Conservation (phyloP, 1,284 basidiomycete species). For the Stereum hirsutum region DNA sequence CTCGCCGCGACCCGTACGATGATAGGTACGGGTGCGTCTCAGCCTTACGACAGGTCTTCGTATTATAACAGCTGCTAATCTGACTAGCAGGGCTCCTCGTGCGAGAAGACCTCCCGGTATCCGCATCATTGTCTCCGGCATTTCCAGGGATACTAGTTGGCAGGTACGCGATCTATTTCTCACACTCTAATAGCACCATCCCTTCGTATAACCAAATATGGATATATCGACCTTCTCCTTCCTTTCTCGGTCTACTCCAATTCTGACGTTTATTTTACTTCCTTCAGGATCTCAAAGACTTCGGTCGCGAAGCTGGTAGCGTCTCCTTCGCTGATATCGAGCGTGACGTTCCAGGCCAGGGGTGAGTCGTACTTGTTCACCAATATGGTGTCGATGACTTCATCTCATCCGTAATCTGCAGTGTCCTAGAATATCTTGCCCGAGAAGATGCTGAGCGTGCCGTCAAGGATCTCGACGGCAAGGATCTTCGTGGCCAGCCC, state of each 20-base stretch:
- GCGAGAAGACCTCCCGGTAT: slow-evolving; percentile 73
- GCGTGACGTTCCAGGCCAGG: slow-evolving; percentile 73
- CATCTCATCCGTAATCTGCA: slow-evolving; percentile 21
- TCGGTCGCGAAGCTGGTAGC: slow-evolving; percentile 84
- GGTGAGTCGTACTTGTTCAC: slow-evolving; percentile 41
- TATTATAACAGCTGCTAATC: slow-evolving; percentile 12
- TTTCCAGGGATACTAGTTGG: slow-evolving; percentile 92
- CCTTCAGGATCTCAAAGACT: slow-evolving; percentile 89
- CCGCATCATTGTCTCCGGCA: slow-evolving; percentile 76
- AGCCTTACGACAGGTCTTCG: slow-evolving; percentile 18
- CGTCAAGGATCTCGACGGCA: slow-evolving; percentile 77
- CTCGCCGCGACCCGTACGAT: slow-evolving; percentile 72
- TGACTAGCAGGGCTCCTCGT: slow-evolving; percentile 35
- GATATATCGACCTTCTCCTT: too few species aligned
- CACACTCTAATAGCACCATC: too few species aligned
- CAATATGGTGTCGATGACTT: slow-evolving; percentile 1
- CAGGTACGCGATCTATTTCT: slow-evolving; percentile 60
- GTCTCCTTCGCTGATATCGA: slow-evolving; percentile 93
- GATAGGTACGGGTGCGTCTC: slow-evolving; percentile 23
- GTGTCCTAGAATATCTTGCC: slow-evolving; percentile 83
- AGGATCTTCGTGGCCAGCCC: slow-evolving; percentile 71
- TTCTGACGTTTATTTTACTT: slow-evolving; percentile 11
- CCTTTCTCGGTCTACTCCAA: too few species aligned
- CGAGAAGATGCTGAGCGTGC: slow-evolving; percentile 88
- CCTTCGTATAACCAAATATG: too few species aligned